These are phyloP conservation scores for Trichothecium roseum DNA, from an alignment of 2,329 filamentous ascomycete species.

Conservation along the genomic window DNA sequence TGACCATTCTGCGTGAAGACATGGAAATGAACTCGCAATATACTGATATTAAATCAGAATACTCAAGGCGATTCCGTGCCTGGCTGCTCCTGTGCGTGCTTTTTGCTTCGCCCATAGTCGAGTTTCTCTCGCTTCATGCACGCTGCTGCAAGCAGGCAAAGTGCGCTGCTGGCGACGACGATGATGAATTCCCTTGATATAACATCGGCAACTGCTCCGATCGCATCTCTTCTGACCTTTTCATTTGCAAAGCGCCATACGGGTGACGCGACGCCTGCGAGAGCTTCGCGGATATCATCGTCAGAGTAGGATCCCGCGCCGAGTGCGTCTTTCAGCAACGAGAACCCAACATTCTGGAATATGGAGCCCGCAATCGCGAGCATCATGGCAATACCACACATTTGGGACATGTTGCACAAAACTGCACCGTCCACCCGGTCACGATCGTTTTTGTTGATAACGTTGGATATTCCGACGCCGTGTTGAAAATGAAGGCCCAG, in stretches of 20 bases:
- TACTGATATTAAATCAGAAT: no score
- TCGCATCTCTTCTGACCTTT: constrained; percentile 7
- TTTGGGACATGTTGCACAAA: constrained; percentile 22
- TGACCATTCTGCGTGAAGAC: constrained; percentile 13
- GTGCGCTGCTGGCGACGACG: constrained; percentile 12
- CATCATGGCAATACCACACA: constrained; percentile 16
- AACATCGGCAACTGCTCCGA: constrained; percentile 13
- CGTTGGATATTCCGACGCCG: constrained; percentile 17
- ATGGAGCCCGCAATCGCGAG: constrained; percentile 17
- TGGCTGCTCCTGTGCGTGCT: no score
- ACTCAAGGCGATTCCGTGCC: no score
- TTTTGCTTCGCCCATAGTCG: constrained; percentile 8
- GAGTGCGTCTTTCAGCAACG: constrained; percentile 10
- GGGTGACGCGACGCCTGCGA: constrained; percentile 16
- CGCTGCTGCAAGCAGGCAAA: constrained; percentile 14
- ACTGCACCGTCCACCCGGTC: constrained; percentile 17
- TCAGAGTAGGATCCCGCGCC: constrained; percentile 9
- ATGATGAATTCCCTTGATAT: constrained; percentile 16
- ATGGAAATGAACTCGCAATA: no score
- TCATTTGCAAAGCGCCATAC: constrained; percentile 10
- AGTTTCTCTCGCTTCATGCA: constrained; percentile 18
- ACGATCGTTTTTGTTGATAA: constrained; percentile 14
- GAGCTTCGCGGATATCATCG: constrained; percentile 14
- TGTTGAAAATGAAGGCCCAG: constrained; percentile 20
- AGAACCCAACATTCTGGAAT: constrained; percentile 20